phyloP scores from a whole-genome alignment of 768 basidiomycete species.

The Kwoniella mangroviensis region DNA sequence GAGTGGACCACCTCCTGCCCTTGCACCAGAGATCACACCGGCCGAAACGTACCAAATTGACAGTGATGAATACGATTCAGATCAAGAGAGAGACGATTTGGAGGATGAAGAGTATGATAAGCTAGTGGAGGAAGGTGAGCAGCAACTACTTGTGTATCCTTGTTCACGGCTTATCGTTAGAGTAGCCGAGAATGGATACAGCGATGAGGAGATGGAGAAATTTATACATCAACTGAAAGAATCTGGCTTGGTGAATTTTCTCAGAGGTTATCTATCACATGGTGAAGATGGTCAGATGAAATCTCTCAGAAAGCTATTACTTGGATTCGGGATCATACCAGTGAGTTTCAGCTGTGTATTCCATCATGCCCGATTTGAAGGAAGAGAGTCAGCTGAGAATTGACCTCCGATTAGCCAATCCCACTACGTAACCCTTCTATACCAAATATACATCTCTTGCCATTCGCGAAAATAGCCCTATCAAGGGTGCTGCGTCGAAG shows the following conservation, averaged over 20 bases:
- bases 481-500: conserved; percentile 53
- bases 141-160: neutral
- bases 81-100: conserved; percentile 35
- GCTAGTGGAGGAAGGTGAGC: conserved; percentile 46
- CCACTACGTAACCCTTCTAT: conserved; percentile 33
- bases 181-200: conserved; percentile 46
- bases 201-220: conserved; percentile 40
- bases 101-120: conserved; percentile 42
- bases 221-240: conserved; percentile 42
- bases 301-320: conserved; percentile 43
- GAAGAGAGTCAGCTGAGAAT: neutral
- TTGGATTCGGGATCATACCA: conserved; percentile 43
- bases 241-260: conserved; percentile 43
- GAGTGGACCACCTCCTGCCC: neutral
- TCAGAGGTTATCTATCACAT: conserved; percentile 37
- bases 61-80: conserved; percentile 48
- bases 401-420: neutral
- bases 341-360: conserved; percentile 27
- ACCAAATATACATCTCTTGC: conserved; percentile 34
- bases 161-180: neutral
- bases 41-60: conserved; percentile 46
- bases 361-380: neutral
- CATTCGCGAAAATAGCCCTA: conserved; percentile 43
- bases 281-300: conserved; percentile 15
- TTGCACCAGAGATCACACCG: conserved; percentile 31